Evolutionary conservation across 441 rosid genomes (phyloP).

Genomic region (Croton laevigatus): DNA sequence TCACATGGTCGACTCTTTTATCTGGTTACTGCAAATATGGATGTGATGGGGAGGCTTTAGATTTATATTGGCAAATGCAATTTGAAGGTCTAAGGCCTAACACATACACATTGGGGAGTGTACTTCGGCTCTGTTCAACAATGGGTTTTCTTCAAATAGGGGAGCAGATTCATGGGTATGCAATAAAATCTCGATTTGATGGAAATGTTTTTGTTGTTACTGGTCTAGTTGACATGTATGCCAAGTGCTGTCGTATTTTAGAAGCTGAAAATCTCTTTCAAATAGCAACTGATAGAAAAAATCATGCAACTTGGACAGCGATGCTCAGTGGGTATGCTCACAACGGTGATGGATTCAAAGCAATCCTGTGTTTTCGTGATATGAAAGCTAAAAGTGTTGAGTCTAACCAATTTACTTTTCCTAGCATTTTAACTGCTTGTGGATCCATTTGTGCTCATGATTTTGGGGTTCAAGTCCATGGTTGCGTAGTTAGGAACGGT

Average conservation of each 20-base stretch:
- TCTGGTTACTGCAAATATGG: constrained; percentile 64
- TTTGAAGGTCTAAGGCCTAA: constrained; percentile 51
- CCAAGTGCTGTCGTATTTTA: constrained; percentile 52
- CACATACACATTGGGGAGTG: constrained; percentile 67
- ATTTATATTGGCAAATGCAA: constrained; percentile 66
- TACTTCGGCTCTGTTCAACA: constrained; percentile 56
- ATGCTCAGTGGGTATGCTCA: constrained; percentile 76
- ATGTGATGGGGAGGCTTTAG: constrained; percentile 50
- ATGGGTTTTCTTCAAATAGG: constrained; percentile 50
- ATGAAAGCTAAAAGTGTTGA: constrained; percentile 56
- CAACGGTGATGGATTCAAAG: constrained; percentile 52
- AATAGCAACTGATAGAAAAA: constrained; percentile 39
- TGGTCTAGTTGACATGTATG: constrained; percentile 80
- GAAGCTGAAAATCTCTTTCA: constrained; percentile 70
- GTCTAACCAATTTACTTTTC: constrained; percentile 76
- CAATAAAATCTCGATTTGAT: constrained; percentile 50
- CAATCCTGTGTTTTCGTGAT: constrained; percentile 55
- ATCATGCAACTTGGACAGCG: constrained; percentile 78
- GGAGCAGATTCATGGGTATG: constrained; percentile 66
- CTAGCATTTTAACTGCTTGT: constrained; percentile 72
- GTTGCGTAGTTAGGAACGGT: constrained; percentile 63
- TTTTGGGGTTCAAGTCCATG: constrained; percentile 73
- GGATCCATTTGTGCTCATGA: constrained; percentile 42
- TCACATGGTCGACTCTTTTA: constrained; percentile 78
- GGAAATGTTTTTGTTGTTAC: constrained; percentile 57